Percentiles rank a stretch among this genome's conserved stretches.
phyloP scores from a whole-genome alignment of 1,284 basidiomycete genomes.

The Xanthoconium separans region DNA sequence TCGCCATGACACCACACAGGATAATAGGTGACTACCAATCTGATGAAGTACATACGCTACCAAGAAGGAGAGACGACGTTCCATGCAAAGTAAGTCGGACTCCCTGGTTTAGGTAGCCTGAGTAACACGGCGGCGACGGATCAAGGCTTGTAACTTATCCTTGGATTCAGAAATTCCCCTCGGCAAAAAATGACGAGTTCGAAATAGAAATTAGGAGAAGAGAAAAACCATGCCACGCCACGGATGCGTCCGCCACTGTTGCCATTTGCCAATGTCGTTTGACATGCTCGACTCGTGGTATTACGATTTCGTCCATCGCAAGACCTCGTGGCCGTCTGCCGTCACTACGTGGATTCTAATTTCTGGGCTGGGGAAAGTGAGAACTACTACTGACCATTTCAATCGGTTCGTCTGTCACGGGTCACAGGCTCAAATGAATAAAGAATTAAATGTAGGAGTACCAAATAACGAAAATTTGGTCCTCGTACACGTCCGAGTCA shows the following conservation, averaged over 20 bases:
- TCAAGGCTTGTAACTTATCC: background rate
- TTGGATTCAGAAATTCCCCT: background rate
- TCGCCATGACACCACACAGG: slow-evolving; percentile 9
- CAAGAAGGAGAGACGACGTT: no score
- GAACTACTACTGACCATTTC: no score
- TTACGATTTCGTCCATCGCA: background rate
- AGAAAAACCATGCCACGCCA: no score
- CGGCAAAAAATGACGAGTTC: background rate
- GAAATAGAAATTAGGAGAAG: background rate
- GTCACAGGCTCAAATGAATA: no score
- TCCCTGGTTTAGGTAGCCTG: no score
- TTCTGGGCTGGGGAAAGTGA: background rate
- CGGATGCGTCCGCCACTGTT: background rate
- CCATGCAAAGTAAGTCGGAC: no score
- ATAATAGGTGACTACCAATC: background rate
- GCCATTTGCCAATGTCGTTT: background rate
- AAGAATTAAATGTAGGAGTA: no score
- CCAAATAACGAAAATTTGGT: no score
- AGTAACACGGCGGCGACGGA: background rate
- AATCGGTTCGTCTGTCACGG: no score
- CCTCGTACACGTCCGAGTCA: no score
- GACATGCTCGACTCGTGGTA: background rate
- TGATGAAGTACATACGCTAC: background rate
- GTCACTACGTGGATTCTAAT: background rate
- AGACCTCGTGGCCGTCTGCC: background rate